phyloP scores from a whole-genome alignment of 371 early-diverging fungal genomes.

The Lichtheimia ramosa region DNA sequence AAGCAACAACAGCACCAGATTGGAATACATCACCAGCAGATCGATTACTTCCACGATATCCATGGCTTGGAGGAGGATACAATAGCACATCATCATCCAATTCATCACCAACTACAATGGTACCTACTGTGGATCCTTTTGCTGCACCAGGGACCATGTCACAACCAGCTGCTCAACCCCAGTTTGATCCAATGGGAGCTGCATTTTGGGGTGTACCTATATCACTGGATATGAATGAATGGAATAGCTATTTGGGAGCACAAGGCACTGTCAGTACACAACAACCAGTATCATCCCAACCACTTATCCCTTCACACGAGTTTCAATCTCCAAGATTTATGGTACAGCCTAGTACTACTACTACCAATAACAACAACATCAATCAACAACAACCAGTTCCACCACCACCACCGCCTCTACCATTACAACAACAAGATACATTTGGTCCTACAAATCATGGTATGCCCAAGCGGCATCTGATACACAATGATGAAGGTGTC shows the following conservation, averaged over 20 bases:
- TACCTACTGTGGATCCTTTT: conserved; percentile 38
- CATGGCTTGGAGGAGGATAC: not conserved
- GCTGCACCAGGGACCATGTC: conserved; percentile 36
- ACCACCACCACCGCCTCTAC: too few relatives aligned
- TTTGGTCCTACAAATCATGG: too few relatives aligned
- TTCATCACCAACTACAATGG: not conserved
- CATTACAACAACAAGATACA: too few relatives aligned
- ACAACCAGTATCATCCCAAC: not conserved
- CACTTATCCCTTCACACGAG: conserved; percentile 20
- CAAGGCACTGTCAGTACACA: not conserved
- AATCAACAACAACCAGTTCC: too few relatives aligned
- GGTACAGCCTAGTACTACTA: conserved; percentile 3
- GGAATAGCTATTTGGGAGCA: not conserved
- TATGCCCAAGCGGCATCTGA: not conserved
- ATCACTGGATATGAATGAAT: conserved; percentile 2
- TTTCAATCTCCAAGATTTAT: conserved; percentile 3
- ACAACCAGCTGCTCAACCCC: conserved; percentile 10
- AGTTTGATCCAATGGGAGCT: not conserved
- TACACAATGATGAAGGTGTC: conserved; percentile 1
- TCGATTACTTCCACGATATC: not conserved
- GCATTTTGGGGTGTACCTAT: conserved; percentile 11
- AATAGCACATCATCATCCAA: not conserved
- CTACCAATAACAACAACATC: not conserved
- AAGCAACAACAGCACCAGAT: not conserved
- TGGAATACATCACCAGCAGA: not conserved